Evolutionary conservation across 805 yeast species (phyloP).

Genomic region (Wickerhamomyces silvicola): DNA sequence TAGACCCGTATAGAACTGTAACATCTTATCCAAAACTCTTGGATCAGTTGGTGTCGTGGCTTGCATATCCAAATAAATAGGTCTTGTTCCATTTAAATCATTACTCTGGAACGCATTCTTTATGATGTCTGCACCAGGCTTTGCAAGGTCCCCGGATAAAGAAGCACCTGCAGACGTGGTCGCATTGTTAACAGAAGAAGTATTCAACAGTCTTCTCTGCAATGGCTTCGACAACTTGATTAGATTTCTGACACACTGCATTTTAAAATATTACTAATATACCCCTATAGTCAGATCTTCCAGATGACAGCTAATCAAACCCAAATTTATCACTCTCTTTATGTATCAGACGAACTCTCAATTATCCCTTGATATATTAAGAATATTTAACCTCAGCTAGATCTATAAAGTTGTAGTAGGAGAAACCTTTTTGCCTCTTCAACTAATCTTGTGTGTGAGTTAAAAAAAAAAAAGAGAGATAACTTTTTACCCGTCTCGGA

Average conservation of each 20-base stretch:
- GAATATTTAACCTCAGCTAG: too few species aligned
- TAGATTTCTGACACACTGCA: slow-evolving; percentile 2
- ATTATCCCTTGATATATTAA: too few species aligned
- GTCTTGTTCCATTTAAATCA: slow-evolving; percentile 61
- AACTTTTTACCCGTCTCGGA: too few species aligned
- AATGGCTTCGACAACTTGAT: slow-evolving; percentile 2
- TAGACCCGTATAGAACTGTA: slow-evolving; percentile 80
- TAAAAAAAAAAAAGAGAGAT: too few species aligned
- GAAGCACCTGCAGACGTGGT: slow-evolving; percentile 9
- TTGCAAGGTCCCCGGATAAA: slow-evolving; percentile 7
- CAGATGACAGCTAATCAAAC: too few species aligned
- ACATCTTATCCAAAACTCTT: slow-evolving; percentile 84
- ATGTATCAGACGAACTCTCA: too few species aligned
- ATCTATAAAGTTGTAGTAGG: too few species aligned
- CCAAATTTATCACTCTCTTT: too few species aligned
- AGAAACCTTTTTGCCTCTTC: too few species aligned
- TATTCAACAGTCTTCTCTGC: slow-evolving; percentile 9
- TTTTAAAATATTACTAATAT: background rate
- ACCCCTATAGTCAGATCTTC: background rate
- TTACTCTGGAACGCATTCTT: slow-evolving; percentile 34
- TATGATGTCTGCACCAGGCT: slow-evolving; percentile 25
- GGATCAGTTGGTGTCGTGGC: slow-evolving; percentile 99
- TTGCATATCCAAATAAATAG: slow-evolving; percentile 94
- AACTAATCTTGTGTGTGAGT: too few species aligned
- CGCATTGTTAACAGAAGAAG: slow-evolving; percentile 14